Evolutionary conservation across 1,284 basidiomycete genomes (phyloP).

Genomic region (Apiotrichum laibachii): DNA sequence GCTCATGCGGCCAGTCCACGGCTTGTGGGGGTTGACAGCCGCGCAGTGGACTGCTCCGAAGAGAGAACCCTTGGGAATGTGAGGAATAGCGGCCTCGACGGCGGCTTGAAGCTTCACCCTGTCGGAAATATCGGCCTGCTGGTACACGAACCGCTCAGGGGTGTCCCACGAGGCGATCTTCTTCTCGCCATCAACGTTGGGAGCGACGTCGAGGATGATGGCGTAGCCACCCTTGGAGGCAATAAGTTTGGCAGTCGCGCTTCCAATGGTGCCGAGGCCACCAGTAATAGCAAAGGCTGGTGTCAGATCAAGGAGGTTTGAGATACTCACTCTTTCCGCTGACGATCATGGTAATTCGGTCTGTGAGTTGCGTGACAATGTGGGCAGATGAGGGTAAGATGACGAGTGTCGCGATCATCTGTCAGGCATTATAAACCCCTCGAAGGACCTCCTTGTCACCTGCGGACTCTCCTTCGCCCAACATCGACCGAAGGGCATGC

Average conservation of each 20-base stretch:
- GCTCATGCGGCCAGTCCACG: constrained; percentile 19
- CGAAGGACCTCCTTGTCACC: too few species aligned
- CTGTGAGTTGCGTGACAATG: too few species aligned
- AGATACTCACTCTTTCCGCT: constrained; percentile 9
- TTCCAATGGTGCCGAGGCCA: constrained; percentile 31
- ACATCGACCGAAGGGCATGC: too few species aligned
- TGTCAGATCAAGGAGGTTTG: background rate
- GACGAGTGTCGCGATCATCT: too few species aligned
- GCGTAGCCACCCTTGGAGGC: constrained; percentile 24
- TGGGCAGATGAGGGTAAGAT: too few species aligned
- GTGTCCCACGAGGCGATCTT: constrained; percentile 18
- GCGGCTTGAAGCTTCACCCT: constrained; percentile 12
- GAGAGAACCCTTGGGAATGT: constrained; percentile 27
- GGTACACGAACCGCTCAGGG: constrained; percentile 24
- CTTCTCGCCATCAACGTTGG: constrained; percentile 17
- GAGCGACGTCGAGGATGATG: constrained; percentile 25
- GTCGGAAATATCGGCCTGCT: constrained; percentile 23
- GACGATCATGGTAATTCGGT: constrained; percentile 14
- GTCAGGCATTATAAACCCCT: too few species aligned
- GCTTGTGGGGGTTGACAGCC: constrained; percentile 20
- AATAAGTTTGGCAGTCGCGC: constrained; percentile 20
- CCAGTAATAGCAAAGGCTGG: constrained; percentile 31
- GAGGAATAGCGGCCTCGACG: constrained; percentile 11
- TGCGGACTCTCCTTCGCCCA: too few species aligned
- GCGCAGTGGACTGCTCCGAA: constrained; percentile 36